Conservation (phyloP, 768 basidiomycete species). For the Psilocybe tampanensis region DNA sequence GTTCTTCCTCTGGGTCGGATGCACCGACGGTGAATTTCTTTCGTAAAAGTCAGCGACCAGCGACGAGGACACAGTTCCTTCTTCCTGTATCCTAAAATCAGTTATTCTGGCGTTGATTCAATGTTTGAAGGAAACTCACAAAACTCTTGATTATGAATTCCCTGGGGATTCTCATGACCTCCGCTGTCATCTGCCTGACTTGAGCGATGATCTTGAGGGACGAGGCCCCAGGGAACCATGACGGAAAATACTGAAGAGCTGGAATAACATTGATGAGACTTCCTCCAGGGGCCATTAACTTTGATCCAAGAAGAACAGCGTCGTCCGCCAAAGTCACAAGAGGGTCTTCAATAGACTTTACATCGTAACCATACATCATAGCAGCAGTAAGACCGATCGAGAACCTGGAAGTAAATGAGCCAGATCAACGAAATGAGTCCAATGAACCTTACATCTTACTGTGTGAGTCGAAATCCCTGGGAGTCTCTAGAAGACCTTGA, state of each 20-base stretch:
- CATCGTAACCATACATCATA: slow-evolving; percentile 30
- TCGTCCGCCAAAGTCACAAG: slow-evolving; percentile 24
- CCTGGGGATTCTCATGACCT: not conserved
- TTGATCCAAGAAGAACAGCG: slow-evolving; percentile 9
- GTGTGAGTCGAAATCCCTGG: not conserved
- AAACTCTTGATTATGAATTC: not conserved
- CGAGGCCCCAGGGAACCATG: slow-evolving; percentile 28
- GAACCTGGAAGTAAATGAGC: slow-evolving; percentile 7
- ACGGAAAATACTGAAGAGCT: slow-evolving; percentile 34
- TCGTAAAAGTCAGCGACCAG: not conserved
- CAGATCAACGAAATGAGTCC: not conserved
- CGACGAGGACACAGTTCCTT: not conserved
- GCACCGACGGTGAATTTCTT: not conserved
- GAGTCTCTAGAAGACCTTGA: slow-evolving; percentile 2
- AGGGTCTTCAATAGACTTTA: slow-evolving; percentile 24
- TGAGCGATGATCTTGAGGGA: not conserved
- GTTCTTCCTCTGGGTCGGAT: not conserved
- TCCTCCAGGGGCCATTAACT: slow-evolving; percentile 23
- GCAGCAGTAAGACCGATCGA: slow-evolving; percentile 20
- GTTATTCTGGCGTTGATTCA: not conserved
- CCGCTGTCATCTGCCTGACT: not conserved
- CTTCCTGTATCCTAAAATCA: not conserved
- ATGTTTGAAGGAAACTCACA: not conserved
- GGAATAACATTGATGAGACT: slow-evolving; percentile 30
- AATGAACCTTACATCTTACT: slow-evolving; percentile 1